Base-by-base conservation (phyloP, 2,329 filamentous ascomycete genomes). In the Talaromyces verruculosus region DNA sequence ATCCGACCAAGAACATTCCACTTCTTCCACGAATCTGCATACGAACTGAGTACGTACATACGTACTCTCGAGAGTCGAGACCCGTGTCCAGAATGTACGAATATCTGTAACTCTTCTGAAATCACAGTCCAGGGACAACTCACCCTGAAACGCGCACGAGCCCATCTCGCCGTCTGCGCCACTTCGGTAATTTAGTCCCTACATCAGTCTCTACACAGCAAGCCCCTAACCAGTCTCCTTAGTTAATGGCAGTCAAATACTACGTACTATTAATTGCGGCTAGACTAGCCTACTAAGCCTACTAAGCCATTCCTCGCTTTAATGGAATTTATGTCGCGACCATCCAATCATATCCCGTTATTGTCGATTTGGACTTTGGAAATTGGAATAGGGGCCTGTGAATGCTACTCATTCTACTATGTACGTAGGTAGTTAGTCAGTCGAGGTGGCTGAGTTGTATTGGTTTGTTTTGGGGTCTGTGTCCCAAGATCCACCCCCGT, bases 91-190 rank as follows among this genome's bases (percentile, higher is more conserved):
- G 25, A 15, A 57, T 35, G 17, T 22, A 55, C 30, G 28, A 53
- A n/a, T 8, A 39, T 57, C 53, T 57, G 53, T 57, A 57, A 57
- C 51, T 22, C n/a, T 8, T 8, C 11, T 22, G 53, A 37, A 39
- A 45, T 28, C 57, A 28, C 7, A 6, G 35, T 10, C 19, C 11
- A 43, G 5, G 30, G 57, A 60, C 57, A 60, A 45, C 35, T 60
- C 39, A 60, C 57, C 28, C 57, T 45, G 57, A 60, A 60, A 60
- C 37, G 19, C 57, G 57, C 57, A 60, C 57, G 57, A 60, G 57
- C 57, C 57, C 57, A 58, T 53, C 28, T n/a, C 49, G 49, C 22
- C 57, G 22, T 22, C 39, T 41, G n/a, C 57, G 28, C 28, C 39
- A 30, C 33, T 37, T 35, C 19, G 55, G 33, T 25, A 22, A 58